phyloP scores from a whole-genome alignment of 345 rosid genomes.

The Eucalyptus dawsonii region DNA sequence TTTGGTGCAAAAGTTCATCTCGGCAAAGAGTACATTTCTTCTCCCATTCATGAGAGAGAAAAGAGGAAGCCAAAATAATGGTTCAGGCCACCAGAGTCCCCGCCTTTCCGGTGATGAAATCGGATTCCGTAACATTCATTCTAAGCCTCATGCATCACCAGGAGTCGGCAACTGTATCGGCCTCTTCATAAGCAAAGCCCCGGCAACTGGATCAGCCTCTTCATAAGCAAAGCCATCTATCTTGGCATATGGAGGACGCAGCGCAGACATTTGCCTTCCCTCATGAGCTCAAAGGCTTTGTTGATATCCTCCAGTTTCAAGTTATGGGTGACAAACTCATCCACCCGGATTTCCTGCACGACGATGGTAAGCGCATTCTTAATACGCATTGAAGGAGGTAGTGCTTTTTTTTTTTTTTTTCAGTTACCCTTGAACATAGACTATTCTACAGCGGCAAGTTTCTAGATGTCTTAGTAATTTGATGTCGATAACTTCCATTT shows the following conservation, averaged over 20 bases:
- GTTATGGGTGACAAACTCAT: slow-evolving; percentile 64
- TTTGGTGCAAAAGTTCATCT: not conserved
- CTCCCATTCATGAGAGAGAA: not conserved
- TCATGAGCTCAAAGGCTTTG: slow-evolving; percentile 69
- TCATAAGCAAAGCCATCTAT: not conserved
- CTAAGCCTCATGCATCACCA: not conserved
- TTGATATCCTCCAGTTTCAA: slow-evolving; percentile 64
- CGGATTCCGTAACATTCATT: not conserved
- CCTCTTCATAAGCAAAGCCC: not conserved
- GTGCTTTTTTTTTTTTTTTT: not conserved
- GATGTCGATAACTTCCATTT: not conserved
- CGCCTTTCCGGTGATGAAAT: not conserved
- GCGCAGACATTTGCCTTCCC: slow-evolving; percentile 71
- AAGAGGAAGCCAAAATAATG: not conserved
- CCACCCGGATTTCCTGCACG: slow-evolving; percentile 62
- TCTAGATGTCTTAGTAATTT: not conserved
- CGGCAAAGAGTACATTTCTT: not conserved
- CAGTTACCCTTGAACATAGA: not conserved
- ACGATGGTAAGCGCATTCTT: not conserved
- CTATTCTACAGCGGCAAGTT: not conserved
- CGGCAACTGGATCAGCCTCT: not conserved
- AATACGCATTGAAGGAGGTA: not conserved
- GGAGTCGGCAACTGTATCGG: not conserved
- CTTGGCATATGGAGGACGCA: slow-evolving; percentile 73
- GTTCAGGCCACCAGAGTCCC: not conserved